These are phyloP conservation scores for Cardamine resedifolia DNA, from an alignment of 345 rosid genomes.

Conservation along the genomic window DNA sequence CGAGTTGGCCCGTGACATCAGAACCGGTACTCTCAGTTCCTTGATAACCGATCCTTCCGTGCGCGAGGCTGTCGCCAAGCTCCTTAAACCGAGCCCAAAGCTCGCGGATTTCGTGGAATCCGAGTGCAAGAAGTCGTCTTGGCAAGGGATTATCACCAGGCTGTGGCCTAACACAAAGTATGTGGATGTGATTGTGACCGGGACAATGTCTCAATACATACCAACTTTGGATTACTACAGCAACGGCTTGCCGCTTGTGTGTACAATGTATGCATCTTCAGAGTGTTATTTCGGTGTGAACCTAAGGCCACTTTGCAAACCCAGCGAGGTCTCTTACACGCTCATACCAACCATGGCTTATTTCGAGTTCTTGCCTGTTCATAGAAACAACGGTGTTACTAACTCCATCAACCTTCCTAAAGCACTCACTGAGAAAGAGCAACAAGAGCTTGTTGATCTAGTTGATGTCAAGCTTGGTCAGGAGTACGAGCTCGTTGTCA, in stretches of 20 bases:
- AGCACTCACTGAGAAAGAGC: slow-evolving; percentile 76
- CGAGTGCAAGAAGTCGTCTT: slow-evolving; percentile 55
- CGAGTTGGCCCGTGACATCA: slow-evolving; percentile 49
- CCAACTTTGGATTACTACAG: slow-evolving; percentile 92
- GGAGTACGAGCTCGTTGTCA: slow-evolving; percentile 96
- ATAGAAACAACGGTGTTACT: slow-evolving; percentile 60
- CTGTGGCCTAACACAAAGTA: slow-evolving; percentile 80
- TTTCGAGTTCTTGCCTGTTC: slow-evolving; percentile 86
- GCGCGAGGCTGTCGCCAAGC: slow-evolving; percentile 53
- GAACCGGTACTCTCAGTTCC: slow-evolving; percentile 52
- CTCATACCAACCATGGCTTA: slow-evolving; percentile 94
- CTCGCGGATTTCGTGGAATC: slow-evolving; percentile 57
- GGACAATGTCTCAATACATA: slow-evolving; percentile 97
- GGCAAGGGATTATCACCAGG: slow-evolving; percentile 75
- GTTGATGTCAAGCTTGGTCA: slow-evolving; percentile 92
- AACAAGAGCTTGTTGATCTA: slow-evolving; percentile 78
- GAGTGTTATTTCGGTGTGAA: slow-evolving; percentile 97
- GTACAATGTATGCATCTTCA: slow-evolving; percentile 98
- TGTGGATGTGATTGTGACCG: slow-evolving; percentile 98
- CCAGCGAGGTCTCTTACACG: slow-evolving; percentile 89
- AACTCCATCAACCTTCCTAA: slow-evolving; percentile 62
- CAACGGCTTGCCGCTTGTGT: slow-evolving; percentile 83
- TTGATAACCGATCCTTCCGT: slow-evolving; percentile 60
- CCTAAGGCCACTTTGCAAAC: slow-evolving; percentile 75
- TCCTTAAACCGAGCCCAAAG: slow-evolving; percentile 62